phyloP scores from a whole-genome alignment of 768 basidiomycete species.

The Boletus vinaceobasis region DNA sequence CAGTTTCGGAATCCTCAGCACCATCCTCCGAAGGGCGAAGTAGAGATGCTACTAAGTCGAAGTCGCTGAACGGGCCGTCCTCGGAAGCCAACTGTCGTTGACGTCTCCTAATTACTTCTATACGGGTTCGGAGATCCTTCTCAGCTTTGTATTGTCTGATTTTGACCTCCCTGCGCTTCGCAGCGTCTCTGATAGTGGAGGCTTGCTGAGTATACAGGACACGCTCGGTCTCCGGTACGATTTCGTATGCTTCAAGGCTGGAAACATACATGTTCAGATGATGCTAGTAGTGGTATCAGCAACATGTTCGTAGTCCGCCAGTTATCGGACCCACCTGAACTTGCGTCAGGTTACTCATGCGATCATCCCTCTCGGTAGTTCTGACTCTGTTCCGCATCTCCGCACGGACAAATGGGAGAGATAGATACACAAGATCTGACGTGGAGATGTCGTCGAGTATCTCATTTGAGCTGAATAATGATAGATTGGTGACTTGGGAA shows the following conservation, averaged over 20 bases:
- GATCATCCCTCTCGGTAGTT: slow-evolving; percentile 53
- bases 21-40: slow-evolving; percentile 42
- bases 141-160: slow-evolving; percentile 88
- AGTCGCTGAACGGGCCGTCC: slow-evolving; percentile 43
- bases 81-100: slow-evolving; percentile 39
- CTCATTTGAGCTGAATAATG: slow-evolving; percentile 83
- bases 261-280: slow-evolving; percentile 46
- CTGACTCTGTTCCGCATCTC: slow-evolving; percentile 62
- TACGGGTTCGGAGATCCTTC: slow-evolving; percentile 67
- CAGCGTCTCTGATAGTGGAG: slow-evolving; percentile 56
- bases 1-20: slow-evolving; percentile 55
- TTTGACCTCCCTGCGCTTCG: slow-evolving; percentile 77
- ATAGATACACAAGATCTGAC: slow-evolving; percentile 68
- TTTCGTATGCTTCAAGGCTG: slow-evolving; percentile 59
- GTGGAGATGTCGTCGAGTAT: slow-evolving; percentile 79
- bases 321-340: slow-evolving; percentile 49
- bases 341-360: slow-evolving; percentile 53
- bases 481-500: slow-evolving; percentile 54
- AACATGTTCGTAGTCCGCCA: neutral
- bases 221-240: slow-evolving; percentile 61
- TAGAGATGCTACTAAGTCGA: slow-evolving; percentile 62
- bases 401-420: slow-evolving; percentile 64
- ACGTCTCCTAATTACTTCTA: slow-evolving; percentile 61
- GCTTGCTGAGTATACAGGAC: slow-evolving; percentile 49
- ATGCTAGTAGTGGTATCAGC: slow-evolving; percentile 36